Base-by-base conservation (phyloP, 495 filamentous ascomycete species). In the Annulohypoxylon maeteangense region DNA sequence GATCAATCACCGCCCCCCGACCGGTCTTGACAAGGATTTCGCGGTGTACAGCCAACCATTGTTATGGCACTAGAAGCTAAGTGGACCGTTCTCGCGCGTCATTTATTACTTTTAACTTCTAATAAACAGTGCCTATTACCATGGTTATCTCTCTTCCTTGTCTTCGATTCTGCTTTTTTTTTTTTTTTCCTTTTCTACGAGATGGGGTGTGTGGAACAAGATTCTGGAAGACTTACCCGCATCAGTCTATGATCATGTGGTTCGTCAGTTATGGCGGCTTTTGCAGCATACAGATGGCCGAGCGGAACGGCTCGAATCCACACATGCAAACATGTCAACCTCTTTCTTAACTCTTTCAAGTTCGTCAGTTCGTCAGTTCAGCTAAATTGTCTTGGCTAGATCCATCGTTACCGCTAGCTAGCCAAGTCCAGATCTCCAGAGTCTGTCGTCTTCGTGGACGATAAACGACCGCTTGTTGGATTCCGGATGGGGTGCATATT, bases 171-270 rank as follows among this genome's bases (percentile, higher is more conserved):
- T n/a, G n/a, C n/a, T n/a, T n/a, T 63, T 74, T 31, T 16, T 44
- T 68, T 55, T 54, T 34, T 63, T 74, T 70, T 20, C 23, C 50
- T 68, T 55, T 54, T 34, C 29, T 54, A 32, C n/a, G 36, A 20
- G 34, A 51, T 34, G 61, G 55, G 44, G 54, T 48, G 16, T 12
- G 56, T 68, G 65, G 65, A 64, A 68, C 60, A 64, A n/a, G 58
- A 48, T 73, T 73, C 70, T 73, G 62, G 70, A 73, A 73, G 65
- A 69, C 61, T 70, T 67, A 71, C 71, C 50, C 67, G 71, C 71
- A 74, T 67, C 71, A 58, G 31, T 56, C 62, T 62, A 63, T 70
- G 71, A 59, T 74, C 71, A 74, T 74, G 71, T 74, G 71, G 57
- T 67, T 68, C 61, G 54, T 57, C 70, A 44, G 29, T 45, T 16